phyloP scores from a whole-genome alignment of 441 rosid genomes.

The Croton setiger region DNA sequence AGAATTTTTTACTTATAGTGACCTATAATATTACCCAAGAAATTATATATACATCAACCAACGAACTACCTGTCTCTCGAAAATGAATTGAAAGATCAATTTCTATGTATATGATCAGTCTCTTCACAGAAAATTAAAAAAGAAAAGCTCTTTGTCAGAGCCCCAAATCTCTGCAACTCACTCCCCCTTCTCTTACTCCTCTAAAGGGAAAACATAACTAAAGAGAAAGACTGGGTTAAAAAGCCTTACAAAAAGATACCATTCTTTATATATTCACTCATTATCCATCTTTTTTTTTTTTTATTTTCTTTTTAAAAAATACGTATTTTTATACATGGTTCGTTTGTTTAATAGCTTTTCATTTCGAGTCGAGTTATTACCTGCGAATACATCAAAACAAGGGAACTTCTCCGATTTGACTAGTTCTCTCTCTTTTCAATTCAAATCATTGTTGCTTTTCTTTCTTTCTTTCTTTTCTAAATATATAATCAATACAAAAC shows the following conservation, averaged over 20 bases:
- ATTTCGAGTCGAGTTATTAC: conserved; percentile 26
- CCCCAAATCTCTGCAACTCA: conserved; percentile 60
- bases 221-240: conserved; percentile 32
- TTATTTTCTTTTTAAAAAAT: background rate
- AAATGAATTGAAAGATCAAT: background rate
- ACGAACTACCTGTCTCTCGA: conserved; percentile 16
- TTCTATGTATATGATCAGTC: conserved; percentile 16
- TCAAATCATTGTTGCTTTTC: conserved; percentile 33
- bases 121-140: conserved; percentile 15
- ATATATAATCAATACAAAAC: background rate
- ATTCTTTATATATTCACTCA: conserved; percentile 44
- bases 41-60: background rate
- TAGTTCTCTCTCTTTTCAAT: conserved; percentile 15
- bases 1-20: conserved; percentile 30
- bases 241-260: conserved; percentile 54
- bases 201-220: conserved; percentile 25
- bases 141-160: conserved; percentile 51
- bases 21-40: conserved; percentile 27
- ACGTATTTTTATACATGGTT: background rate
- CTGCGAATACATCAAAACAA: conserved; percentile 41
- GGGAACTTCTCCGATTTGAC: conserved; percentile 43
- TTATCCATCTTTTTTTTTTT: conserved; percentile 29
- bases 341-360: conserved; percentile 4
- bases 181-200: conserved; percentile 14
- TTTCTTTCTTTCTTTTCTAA: too few species aligned